Base-by-base conservation (phyloP, 306 rosid species). In the Corylus avellana region DNA sequence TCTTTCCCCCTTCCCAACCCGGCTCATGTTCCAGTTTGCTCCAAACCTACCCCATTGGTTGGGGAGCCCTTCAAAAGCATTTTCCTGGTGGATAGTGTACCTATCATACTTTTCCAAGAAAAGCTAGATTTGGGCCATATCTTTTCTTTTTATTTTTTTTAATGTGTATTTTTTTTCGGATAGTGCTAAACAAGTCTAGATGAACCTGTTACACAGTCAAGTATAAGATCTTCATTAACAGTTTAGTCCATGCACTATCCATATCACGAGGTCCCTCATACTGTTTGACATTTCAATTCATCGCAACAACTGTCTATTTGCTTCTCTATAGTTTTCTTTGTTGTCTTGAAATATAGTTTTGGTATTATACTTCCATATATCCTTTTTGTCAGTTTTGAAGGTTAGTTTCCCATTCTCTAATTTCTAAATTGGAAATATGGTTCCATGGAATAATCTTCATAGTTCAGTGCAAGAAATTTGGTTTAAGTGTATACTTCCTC, bases 381-480 rank as follows among this genome's bases (percentile, higher is more conserved):
- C 42, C 39, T 67, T 67, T 62, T 70, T 72, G 27, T 79, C 53
- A 56, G 53, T 75, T 50, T 71, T 20, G 69, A 17, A n/a, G n/a
- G n/a, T 37, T 49, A 70, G 61, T 49, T 81, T 72, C 66, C 27
- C 47, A 63, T 62, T 76, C 51, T 51, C 70, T 61, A 76, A 70
- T 76, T 77, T 56, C 54, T 64, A 73, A 79, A 72, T 68, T 81
- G 76, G 54, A 66, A 39, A 35, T 39, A 39, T 7, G 49, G 72
- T 37, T 4, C 49, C 50, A 66, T 37, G 27, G 72, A 27, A 50
- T 62, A 5, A 3, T 84, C 53, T 70, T 55, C 71, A 46, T 32
- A 47, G 74, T 57, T 67, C 32, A 56, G 49, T 71, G 57, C 73
- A 4, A 64, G 49, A 70, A 69, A 82, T 56, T 74, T 46, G 47